Evolutionary conservation across 228 moss, liverwort and hornwort species (phyloP).

Genomic region (Sphagnum magellanicum): DNA sequence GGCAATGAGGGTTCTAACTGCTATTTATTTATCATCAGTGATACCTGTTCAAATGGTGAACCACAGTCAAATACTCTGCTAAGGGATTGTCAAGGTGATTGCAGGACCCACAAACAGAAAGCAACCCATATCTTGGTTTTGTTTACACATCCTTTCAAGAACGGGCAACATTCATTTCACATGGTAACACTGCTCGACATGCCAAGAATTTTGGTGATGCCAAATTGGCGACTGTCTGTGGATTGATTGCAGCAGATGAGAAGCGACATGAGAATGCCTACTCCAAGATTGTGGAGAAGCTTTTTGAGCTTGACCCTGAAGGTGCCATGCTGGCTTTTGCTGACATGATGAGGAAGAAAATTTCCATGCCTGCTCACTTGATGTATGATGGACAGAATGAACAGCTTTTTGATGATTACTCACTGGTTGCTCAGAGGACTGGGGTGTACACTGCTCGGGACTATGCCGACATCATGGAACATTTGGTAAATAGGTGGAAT

Average conservation of each 20-base stretch:
- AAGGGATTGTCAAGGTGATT: background rate
- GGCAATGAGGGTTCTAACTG: too few species aligned
- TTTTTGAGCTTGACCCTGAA: constrained; percentile 4
- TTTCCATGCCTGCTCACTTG: background rate
- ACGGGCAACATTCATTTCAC: constrained; percentile 5
- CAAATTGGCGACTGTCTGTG: constrained; percentile 4
- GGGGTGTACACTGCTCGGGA: constrained; percentile 5
- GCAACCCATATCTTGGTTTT: constrained; percentile 4
- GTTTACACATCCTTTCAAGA: constrained; percentile 8
- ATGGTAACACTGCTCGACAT: constrained; percentile 5
- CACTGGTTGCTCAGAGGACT: constrained; percentile 3
- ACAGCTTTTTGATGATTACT: constrained; percentile 4
- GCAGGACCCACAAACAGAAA: constrained; percentile 9
- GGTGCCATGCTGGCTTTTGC: constrained; percentile 8
- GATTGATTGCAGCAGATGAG: constrained; percentile 3
- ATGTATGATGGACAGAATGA: constrained; percentile 8
- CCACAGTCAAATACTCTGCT: too few species aligned
- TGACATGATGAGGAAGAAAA: constrained; percentile 8
- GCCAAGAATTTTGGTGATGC: constrained; percentile 3
- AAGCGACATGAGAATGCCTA: constrained; percentile 7
- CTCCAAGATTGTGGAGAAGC: constrained; percentile 11
- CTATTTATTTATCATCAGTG: too few species aligned
- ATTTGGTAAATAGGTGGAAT: constrained; percentile 4
- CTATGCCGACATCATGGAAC: constrained; percentile 7
- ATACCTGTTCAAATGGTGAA: too few species aligned